Percentiles rank a stretch among this genome's conserved stretches.
These are phyloP conservation scores for Globisporangium uncinulatum DNA, from an alignment of 352 stramenopile species.

Conservation along the genomic window DNA sequence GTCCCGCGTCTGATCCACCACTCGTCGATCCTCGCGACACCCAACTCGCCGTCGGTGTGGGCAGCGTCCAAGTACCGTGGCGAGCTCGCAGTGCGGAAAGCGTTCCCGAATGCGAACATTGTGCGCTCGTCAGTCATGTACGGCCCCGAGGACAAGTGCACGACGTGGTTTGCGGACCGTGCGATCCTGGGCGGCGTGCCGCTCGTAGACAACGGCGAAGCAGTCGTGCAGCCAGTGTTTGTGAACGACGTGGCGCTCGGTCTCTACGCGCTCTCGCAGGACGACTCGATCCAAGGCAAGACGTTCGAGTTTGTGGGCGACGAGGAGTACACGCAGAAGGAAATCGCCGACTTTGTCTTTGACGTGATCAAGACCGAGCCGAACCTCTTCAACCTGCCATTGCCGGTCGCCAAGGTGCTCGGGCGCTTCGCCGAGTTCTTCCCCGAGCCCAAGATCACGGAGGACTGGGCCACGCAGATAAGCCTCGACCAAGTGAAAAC, in stretches of 20 bases:
- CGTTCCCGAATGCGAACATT: conserved; percentile 94
- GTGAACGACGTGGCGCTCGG: conserved; percentile 79
- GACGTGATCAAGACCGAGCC: conserved; percentile 82
- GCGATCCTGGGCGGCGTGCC: conserved; percentile 75
- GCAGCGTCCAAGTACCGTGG: conserved; percentile 83
- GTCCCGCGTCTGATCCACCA: conserved; percentile 79
- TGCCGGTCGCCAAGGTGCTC: conserved; percentile 68
- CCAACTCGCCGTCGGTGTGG: conserved; percentile 81
- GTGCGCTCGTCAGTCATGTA: conserved; percentile 94
- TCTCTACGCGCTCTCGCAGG: conserved; percentile 76
- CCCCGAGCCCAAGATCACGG: conserved; percentile 79
- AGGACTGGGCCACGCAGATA: conserved; percentile 71
- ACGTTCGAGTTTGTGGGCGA: conserved; percentile 96
- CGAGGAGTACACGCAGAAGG: conserved; percentile 95
- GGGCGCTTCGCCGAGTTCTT: conserved; percentile 80
- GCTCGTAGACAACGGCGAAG: conserved; percentile 91
- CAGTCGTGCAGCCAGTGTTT: conserved; percentile 91
- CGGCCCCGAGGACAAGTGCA: conserved; percentile 92
- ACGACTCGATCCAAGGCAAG: conserved; percentile 86
- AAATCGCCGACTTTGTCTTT: conserved; percentile 96
- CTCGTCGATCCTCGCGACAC: conserved; percentile 73
- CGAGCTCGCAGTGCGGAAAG: conserved; percentile 84
- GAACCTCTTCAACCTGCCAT: conserved; percentile 76
- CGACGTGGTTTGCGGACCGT: conserved; percentile 89
- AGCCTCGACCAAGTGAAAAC: conserved; percentile 83